Evolutionary conservation across 2,329 filamentous ascomycete species (phyloP), one percentile per base, ranked within the genome.

Genomic region (Plenodomus biglobosus): DNA sequence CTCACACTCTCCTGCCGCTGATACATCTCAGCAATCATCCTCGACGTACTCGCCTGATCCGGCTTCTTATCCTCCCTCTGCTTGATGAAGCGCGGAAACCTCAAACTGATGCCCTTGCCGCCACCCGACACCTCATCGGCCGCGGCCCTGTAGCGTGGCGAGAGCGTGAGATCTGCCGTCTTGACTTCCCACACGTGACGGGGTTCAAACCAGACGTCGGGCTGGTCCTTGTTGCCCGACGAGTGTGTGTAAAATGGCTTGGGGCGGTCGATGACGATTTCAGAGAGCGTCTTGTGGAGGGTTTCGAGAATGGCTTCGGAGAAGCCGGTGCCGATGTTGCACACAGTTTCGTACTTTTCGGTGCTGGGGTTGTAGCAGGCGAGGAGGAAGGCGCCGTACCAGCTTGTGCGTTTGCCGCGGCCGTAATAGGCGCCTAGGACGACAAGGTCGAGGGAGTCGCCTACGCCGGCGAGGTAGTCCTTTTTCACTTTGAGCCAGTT

Each of bases 401-500:
- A 90, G 0, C 88, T 92, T 0, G 94, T 96, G 50, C 94, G 90
- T 76, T 97, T 99, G 61, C 94, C 94, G 68, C 88, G 92, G 65
- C 94, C 94, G 72, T 88, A 84, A 77, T 99, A 99, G 13, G 92
- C 94, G 21, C 94, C 94, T 0, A 99, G 78, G 1, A 99, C 94
- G 27, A 99, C 94, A 2, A 99, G 86, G 66, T 99, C 94, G 18
- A 99, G 86, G 1, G 92, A 96, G 74, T 99, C 94, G 42, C 94
- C 94, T 2, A 96, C 85, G 43, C 92, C 92, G 5, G 88, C 81
- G 46, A 99, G 88, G 70, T 99, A 99, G 68, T 99, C 94, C 69
- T 99, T 99, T 74, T 99, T 99, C 74, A 97, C 75, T 80, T 99
- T 99, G 57, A 99, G 87, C 94, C 94, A 99, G 68, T 99, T 99